These are phyloP conservation scores for Solanum hybrid DNA, from an alignment of 305 asterid genomes.

Conservation along the genomic window DNA sequence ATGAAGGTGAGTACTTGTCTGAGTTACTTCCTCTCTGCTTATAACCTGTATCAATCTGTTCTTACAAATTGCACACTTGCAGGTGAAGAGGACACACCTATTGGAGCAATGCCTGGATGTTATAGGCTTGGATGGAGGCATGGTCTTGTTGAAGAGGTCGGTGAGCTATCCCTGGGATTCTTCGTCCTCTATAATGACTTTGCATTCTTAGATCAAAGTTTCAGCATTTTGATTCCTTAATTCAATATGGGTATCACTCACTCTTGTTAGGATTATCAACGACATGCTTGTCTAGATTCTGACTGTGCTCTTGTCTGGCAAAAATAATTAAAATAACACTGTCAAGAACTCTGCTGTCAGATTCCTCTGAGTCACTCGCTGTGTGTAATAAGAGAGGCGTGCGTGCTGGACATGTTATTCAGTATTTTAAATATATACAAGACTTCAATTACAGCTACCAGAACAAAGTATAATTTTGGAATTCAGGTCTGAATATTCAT, in stretches of 20 bases:
- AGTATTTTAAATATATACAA: neutral
- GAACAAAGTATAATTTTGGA: neutral
- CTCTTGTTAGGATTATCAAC: neutral
- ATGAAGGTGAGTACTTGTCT: constrained; percentile 56
- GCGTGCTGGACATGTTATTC: neutral
- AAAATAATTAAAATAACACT: neutral
- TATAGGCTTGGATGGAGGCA: constrained; percentile 98
- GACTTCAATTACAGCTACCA: neutral
- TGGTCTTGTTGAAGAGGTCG: constrained; percentile 95
- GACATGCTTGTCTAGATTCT: neutral
- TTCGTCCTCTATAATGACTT: neutral
- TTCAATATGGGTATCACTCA: neutral
- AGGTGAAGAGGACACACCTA: constrained; percentile 96
- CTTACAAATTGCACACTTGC: constrained; percentile 10
- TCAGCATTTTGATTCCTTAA: neutral
- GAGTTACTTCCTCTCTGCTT: neutral
- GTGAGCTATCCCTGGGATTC: constrained; percentile 6
- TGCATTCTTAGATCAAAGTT: neutral
- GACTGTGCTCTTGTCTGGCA: neutral
- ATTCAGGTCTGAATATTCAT: neutral
- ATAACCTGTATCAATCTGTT: neutral
- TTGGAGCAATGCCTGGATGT: constrained; percentile 99
- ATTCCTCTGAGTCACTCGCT: neutral
- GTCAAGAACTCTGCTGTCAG: neutral
- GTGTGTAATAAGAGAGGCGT: neutral